A percentile compares a stretch with the other conserved stretches of the same genome.
These are phyloP conservation scores for Cordyceps cicadae DNA, from an alignment of 2,329 filamentous ascomycete species.

Conservation along the genomic window DNA sequence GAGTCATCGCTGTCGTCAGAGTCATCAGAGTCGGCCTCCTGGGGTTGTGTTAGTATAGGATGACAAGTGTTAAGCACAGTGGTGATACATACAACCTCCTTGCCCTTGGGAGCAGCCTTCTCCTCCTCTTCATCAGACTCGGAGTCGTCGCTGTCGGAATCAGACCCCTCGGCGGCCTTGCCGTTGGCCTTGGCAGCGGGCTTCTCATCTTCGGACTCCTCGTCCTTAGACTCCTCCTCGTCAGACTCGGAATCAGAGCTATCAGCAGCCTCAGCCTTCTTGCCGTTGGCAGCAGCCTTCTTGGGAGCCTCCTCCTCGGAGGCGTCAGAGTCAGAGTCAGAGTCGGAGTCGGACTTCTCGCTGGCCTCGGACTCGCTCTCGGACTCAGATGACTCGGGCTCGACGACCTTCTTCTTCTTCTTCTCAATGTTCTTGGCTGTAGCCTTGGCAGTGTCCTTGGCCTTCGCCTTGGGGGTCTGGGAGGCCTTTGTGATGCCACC, in stretches of 20 bases:
- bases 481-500: constrained; percentile 60
- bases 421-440: constrained; percentile 42
- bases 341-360: constrained; percentile 22
- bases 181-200: constrained; percentile 22
- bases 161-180: constrained; percentile 26
- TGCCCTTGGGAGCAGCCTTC: constrained; percentile 25
- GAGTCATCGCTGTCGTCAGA: constrained; percentile 18
- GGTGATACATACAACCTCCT: constrained; percentile 17
- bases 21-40: constrained; percentile 22
- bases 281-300: constrained; percentile 26
- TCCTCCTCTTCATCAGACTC: constrained; percentile 28
- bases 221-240: constrained; percentile 30
- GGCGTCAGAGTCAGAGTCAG: constrained; percentile 21
- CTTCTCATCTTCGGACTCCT: constrained; percentile 33
- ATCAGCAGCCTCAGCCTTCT: constrained; percentile 22
- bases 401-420: constrained; percentile 40
- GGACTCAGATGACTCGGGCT: constrained; percentile 32
- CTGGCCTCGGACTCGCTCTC: constrained; percentile 27
- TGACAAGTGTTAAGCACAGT: neutral
- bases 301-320: constrained; percentile 28
- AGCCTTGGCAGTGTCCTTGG: constrained; percentile 59
- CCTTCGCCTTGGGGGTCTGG: constrained; percentile 56
- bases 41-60: constrained; percentile 20
- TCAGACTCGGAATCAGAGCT: constrained; percentile 19
- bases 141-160: constrained; percentile 24